Percentiles rank a stretch among this genome's conserved stretches.
Evolutionary conservation across 352 stramenopile genomes (phyloP).

Genomic region (Aphanomyces euteiches): DNA sequence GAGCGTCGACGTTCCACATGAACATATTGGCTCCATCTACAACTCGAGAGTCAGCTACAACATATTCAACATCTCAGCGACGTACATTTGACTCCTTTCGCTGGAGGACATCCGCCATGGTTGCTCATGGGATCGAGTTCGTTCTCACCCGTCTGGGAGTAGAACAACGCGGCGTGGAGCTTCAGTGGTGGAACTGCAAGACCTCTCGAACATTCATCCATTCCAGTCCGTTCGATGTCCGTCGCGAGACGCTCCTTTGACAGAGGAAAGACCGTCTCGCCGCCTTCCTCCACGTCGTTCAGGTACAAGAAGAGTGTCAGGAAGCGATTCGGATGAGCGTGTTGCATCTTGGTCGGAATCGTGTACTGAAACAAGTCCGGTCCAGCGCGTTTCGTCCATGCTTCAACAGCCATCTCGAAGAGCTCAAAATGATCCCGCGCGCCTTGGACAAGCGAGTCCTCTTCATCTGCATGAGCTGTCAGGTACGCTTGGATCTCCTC

Average conservation of each 20-base stretch:
- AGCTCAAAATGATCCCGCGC: slow-evolving; percentile 39
- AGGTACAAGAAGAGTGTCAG: slow-evolving; percentile 89
- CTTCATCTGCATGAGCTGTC: slow-evolving; percentile 41
- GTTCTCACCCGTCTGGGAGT: slow-evolving; percentile 26
- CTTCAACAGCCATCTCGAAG: slow-evolving; percentile 36
- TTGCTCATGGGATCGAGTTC: slow-evolving; percentile 19
- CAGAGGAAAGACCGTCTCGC: slow-evolving; percentile 82
- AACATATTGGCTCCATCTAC: no score
- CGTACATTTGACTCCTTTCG: slow-evolving; percentile 26
- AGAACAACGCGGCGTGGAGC: slow-evolving; percentile 26
- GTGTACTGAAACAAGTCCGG: no score
- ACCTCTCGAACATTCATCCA: slow-evolving; percentile 27
- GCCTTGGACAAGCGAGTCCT: slow-evolving; percentile 50
- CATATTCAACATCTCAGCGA: not conserved
- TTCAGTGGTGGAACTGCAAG: slow-evolving; percentile 18
- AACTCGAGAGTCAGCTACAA: no score
- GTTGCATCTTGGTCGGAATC: no score
- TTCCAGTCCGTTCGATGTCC: slow-evolving; percentile 16
- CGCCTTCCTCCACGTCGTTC: slow-evolving; percentile 68
- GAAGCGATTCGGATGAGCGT: slow-evolving; percentile 19
- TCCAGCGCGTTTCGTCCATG: no score
- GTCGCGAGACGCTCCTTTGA: slow-evolving; percentile 25
- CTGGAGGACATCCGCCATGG: slow-evolving; percentile 28
- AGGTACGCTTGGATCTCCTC: slow-evolving; percentile 35
- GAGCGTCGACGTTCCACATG: no score